Evolutionary conservation across 1,284 basidiomycete genomes (phyloP), one percentile per base, ranked within the genome.

Genomic region (Puccinia novopanici): DNA sequence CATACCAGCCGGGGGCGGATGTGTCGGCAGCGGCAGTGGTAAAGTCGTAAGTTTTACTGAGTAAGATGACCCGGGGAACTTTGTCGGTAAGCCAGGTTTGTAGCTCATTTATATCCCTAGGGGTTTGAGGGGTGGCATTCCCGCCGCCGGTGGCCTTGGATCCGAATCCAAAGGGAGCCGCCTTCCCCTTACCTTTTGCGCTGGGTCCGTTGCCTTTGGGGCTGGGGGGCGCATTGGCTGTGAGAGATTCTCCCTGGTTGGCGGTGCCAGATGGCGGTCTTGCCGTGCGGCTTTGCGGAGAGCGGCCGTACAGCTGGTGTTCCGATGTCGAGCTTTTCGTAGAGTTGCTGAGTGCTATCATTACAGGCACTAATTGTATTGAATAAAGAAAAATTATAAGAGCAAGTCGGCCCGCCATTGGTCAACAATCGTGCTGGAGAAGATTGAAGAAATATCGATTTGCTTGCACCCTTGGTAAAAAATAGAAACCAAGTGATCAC

Each of bases 71-170:
- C 24, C 78, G 37, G 10, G 78, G 78, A 24, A 65, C 59, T 15
- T 27, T 42, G 52, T 80, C 78, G 30, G 45, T 34, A 17, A 80
- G 54, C 78, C 70, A 80, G 34, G 71, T 27, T 45, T 63, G 30
- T 9, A 80, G 52, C 48, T 52, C 48, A 13, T 24, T 24, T 54
- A 52, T 42, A 57, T 74, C 52, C 17, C 37, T 54, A 15, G 78
- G 78, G n/a, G 30, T 52, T 34, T 67, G 54, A 10, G 71, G 71
- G 12, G 70, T 15, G 17, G 52, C 45, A 45, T 65, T 67, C 9
- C 78, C 78, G 17, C 78, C 78, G 34, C 78, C 78, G 9, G 78
- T 80, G 30, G 48, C 50, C 55, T 70, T 63, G 9, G 61, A 40
- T 10, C 61, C 61, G 61, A 63, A 63, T 10, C 61, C 61, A 42